These are phyloP conservation scores for Retiboletus fuscus DNA, from an alignment of 1,284 basidiomycete species.

Conservation along the genomic window DNA sequence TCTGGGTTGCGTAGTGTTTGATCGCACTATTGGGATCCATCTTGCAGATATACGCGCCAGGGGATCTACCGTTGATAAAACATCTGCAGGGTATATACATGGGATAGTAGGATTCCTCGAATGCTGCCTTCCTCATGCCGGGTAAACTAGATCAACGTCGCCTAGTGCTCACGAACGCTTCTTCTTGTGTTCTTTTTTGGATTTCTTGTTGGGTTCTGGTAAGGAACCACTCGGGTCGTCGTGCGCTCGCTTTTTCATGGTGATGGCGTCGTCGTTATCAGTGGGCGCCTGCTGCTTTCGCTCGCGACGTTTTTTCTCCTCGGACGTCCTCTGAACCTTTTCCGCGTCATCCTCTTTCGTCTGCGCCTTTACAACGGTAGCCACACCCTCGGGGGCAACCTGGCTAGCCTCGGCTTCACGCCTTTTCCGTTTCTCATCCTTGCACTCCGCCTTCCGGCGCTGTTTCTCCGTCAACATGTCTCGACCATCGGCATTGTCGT, in stretches of 20 bases:
- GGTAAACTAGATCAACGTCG: not conserved
- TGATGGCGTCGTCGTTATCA: not conserved
- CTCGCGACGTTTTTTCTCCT: constrained; percentile 30
- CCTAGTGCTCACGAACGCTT: constrained; percentile 15
- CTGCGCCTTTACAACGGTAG: not conserved
- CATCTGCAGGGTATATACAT: constrained; percentile 31
- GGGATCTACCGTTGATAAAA: constrained; percentile 4
- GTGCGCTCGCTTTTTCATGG: not conserved
- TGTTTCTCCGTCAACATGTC: constrained; percentile 29
- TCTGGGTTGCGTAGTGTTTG: no score
- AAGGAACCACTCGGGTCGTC: not conserved
- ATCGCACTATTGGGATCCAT: no score
- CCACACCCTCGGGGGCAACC: no score
- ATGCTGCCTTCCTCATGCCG: no score
- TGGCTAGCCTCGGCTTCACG: constrained; percentile 18
- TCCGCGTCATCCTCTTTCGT: not conserved
- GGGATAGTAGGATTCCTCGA: not conserved
- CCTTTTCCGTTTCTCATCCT: constrained; percentile 42
- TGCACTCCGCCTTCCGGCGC: constrained; percentile 33
- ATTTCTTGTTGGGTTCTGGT: constrained; percentile 10
- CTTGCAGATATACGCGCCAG: not conserved
- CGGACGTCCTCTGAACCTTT: not conserved
- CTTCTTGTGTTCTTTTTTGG: constrained; percentile 24
- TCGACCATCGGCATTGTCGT: not conserved
- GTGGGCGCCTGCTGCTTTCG: constrained; percentile 3